These are phyloP conservation scores for Polyrhizophydium stewartii DNA, from an alignment of 371 early-diverging fungal species.

Conservation along the genomic window DNA sequence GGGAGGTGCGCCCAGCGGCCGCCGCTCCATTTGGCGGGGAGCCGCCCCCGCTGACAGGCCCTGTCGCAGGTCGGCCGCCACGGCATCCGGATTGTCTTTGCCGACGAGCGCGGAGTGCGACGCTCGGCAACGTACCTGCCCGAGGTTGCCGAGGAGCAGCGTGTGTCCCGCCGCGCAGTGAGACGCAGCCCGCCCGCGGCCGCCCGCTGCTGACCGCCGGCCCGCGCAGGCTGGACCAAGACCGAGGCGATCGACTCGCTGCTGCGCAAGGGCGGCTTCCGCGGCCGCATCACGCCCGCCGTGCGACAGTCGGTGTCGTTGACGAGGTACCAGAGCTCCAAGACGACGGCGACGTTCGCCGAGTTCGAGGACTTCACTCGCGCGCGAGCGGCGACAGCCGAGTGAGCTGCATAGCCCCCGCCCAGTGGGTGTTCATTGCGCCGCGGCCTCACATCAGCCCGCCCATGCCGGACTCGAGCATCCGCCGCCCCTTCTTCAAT, in stretches of 20 bases:
- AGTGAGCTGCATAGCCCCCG: too few species aligned
- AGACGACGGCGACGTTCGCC: slow-evolving; percentile 55
- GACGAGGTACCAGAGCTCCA: slow-evolving; percentile 81
- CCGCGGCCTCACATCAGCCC: too few species aligned
- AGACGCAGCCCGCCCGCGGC: neutral
- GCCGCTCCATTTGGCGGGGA: neutral
- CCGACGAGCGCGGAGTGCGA: slow-evolving; percentile 42
- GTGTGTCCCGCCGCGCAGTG: slow-evolving; percentile 17
- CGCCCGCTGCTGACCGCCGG: neutral
- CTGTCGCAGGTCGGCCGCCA: slow-evolving; percentile 64
- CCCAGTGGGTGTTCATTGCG: too few species aligned
- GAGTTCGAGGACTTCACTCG: slow-evolving; percentile 57
- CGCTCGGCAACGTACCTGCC: slow-evolving; percentile 83
- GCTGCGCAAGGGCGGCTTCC: slow-evolving; percentile 80
- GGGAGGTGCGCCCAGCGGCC: too few species aligned
- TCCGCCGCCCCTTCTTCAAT: too few species aligned
- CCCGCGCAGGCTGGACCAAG: slow-evolving; percentile 71
- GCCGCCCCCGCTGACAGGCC: neutral
- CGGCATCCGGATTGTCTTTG: slow-evolving; percentile 89
- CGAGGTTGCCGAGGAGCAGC: slow-evolving; percentile 69
- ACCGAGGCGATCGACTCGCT: slow-evolving; percentile 75
- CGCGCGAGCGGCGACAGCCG: too few species aligned
- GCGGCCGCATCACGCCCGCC: slow-evolving; percentile 53
- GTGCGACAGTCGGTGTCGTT: slow-evolving; percentile 53
- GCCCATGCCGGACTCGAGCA: too few species aligned